Base-by-base conservation (phyloP, 1,284 basidiomycete genomes). In the Caloboletus firmus region DNA sequence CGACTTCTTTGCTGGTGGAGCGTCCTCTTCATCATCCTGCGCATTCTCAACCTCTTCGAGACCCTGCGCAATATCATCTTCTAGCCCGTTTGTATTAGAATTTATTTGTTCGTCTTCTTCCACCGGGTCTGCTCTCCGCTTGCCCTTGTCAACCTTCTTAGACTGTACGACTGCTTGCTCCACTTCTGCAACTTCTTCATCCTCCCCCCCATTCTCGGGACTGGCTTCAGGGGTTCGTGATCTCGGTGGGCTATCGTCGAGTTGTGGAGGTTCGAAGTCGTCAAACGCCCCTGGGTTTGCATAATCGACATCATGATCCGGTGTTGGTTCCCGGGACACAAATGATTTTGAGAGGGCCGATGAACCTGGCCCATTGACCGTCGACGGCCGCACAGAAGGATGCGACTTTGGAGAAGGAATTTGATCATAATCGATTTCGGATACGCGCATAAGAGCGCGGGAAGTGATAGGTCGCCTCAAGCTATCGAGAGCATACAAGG, bases 391-490 rank as follows among this genome's bases (percentile, higher is more conserved):
- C 32, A 66, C 58, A 5, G 75, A 66, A 26, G 64, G 60, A 35
- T 73, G 72, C 20, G 74, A 71, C 18, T 76, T 79, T 6, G 86
- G 85, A 10, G 88, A 88, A 3, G 88, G 87, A 0, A 90, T 75
- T 43, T 77, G 71, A 68, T 90, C 85, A 58, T 82, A 89, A 63
- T 87, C 79, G 31, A 85, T 67, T 17, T 79, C 79, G 22, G 83
- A 81, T 5, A 72, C 74, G 26, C 81, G 84, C 55, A 74, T 65
- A 18, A 82, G 71, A 20, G 77, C 72, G 6, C 84, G 80, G 22
- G 79, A 77, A 3, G 79, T 76, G n/a, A 76, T 73, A 12, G 73
- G 72, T 30, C 80, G 79, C 44, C 75, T 72, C 2, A 75, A 69
- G 54, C 71, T 77, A 11, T 75, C 71, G 3, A 79, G 80, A 9